phyloP scores from a whole-genome alignment of 2,329 filamentous ascomycete genomes.

The Colletotrichum theobromicola region DNA sequence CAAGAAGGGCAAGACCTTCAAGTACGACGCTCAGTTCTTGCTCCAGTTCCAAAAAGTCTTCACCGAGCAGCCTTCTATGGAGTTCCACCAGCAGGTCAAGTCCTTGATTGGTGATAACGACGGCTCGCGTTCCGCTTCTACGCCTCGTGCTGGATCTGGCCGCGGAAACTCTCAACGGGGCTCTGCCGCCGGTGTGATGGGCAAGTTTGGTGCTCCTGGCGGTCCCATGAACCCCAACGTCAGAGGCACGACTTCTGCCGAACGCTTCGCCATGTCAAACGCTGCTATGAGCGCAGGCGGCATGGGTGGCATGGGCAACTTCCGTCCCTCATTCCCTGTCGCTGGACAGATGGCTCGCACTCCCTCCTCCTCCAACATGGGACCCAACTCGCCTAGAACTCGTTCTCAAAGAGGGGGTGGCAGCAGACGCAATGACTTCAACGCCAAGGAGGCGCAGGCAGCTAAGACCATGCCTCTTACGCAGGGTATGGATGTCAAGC shows the following conservation, averaged over 20 bases:
- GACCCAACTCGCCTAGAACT: constrained; percentile 76
- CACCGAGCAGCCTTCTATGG: constrained; percentile 92
- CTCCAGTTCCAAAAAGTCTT: constrained; percentile 96
- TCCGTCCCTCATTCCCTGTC: constrained; percentile 56
- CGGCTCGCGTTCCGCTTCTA: constrained; percentile 64
- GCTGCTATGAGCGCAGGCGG: constrained; percentile 42
- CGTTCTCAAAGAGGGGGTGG: constrained; percentile 57
- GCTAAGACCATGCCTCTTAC: constrained; percentile 94
- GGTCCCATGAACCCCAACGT: constrained; percentile 42
- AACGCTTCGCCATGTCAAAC: constrained; percentile 73
- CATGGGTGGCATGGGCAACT: constrained; percentile 31
- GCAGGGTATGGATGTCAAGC: constrained; percentile 79
- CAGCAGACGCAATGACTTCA: constrained; percentile 67
- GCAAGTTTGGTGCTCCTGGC: constrained; percentile 57
- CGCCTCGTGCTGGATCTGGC: constrained; percentile 61
- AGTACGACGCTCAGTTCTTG: constrained; percentile 95
- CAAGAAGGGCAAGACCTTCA: constrained; percentile 83
- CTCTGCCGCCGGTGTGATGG: constrained; percentile 67
- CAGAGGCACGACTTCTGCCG: constrained; percentile 75
- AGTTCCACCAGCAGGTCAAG: constrained; percentile 92
- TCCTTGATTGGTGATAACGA: constrained; percentile 81
- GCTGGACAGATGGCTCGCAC: constrained; percentile 69
- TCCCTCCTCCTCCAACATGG: constrained; percentile 62
- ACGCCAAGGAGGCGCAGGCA: constrained; percentile 68
- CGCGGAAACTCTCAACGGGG: constrained; percentile 59